phyloP scores from a whole-genome alignment of 2,329 filamentous ascomycete genomes.

The Botryotinia convoluta region DNA sequence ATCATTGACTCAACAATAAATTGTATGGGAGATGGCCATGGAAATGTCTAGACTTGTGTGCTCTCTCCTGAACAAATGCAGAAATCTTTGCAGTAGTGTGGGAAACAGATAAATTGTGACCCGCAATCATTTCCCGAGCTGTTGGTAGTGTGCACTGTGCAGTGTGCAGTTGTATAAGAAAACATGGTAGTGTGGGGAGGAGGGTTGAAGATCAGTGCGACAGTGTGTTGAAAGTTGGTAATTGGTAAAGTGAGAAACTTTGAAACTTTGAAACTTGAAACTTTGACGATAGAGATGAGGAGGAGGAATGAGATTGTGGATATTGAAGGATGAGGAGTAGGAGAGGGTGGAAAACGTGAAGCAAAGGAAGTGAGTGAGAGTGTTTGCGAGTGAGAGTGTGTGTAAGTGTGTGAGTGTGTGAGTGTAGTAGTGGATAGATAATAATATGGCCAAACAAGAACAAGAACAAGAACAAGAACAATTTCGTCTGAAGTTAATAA shows the following conservation, averaged over 20 bases:
- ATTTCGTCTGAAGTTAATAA: slow-evolving; percentile 4
- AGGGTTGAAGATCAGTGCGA: slow-evolving; percentile 13
- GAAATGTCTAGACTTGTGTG: slow-evolving; percentile 14
- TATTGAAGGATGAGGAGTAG: background rate
- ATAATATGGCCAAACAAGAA: background rate
- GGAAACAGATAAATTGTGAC: slow-evolving; percentile 6
- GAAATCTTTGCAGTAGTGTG: slow-evolving; percentile 15
- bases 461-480: background rate
- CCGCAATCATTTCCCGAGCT: slow-evolving; percentile 12
- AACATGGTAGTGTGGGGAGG: slow-evolving; percentile 1
- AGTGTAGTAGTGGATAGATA: background rate
- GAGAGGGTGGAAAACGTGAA: background rate
- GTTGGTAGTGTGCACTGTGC: slow-evolving; percentile 8
- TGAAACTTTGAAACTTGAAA: background rate
- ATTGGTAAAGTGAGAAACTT: background rate
- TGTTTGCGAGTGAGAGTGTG: too few relatives aligned
- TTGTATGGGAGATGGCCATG: background rate
- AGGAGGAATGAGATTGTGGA: background rate
- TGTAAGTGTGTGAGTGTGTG: too few relatives aligned
- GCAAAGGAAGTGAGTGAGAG: background rate
- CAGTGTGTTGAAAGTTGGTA: slow-evolving; percentile 3
- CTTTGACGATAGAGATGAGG: background rate
- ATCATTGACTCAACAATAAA: background rate
- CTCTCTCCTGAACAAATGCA: slow-evolving; percentile 18
- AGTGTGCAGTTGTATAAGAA: background rate